These are phyloP conservation scores for Gossypium herbaceum DNA, from an alignment of 345 rosid genomes.

Conservation along the genomic window DNA sequence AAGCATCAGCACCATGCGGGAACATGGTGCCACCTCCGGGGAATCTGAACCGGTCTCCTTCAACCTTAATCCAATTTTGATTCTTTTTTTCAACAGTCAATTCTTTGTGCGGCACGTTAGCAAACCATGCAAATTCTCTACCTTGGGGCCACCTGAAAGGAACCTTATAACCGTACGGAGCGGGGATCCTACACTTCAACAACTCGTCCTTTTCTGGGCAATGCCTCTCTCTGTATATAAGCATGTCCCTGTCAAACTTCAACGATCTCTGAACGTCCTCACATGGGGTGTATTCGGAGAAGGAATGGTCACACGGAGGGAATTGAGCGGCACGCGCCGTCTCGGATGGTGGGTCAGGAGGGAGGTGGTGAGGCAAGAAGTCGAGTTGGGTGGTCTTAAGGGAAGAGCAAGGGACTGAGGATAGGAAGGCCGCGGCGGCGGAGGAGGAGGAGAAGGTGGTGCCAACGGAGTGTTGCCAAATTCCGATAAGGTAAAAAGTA, in stretches of 20 bases:
- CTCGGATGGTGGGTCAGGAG: constrained; percentile 37
- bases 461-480: constrained; percentile 38
- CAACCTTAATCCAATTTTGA: constrained; percentile 81
- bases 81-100: constrained; percentile 78
- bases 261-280: constrained; percentile 61
- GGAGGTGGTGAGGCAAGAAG: constrained; percentile 54
- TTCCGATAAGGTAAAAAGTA: constrained; percentile 49
- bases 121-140: constrained; percentile 77
- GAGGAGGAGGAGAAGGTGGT: constrained; percentile 19
- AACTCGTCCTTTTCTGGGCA: constrained; percentile 52
- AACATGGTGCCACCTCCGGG: constrained; percentile 99
- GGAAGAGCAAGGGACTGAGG: constrained; percentile 23
- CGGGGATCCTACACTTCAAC: constrained; percentile 66
- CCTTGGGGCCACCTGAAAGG: constrained; percentile 93
- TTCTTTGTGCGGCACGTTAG: constrained; percentile 86
- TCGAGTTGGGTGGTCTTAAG: constrained; percentile 28
- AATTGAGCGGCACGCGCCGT: constrained; percentile 38
- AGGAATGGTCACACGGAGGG: constrained; percentile 51
- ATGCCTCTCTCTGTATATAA: constrained; percentile 79
- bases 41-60: constrained; percentile 64
- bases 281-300: constrained; percentile 72
- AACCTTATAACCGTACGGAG: constrained; percentile 65
- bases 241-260: constrained; percentile 44
- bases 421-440: constrained; percentile 8
- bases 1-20: constrained; percentile 79